These are phyloP conservation scores for Talaromyces sp. DNA, from an alignment of 2,329 filamentous ascomycete genomes.

Conservation along the genomic window DNA sequence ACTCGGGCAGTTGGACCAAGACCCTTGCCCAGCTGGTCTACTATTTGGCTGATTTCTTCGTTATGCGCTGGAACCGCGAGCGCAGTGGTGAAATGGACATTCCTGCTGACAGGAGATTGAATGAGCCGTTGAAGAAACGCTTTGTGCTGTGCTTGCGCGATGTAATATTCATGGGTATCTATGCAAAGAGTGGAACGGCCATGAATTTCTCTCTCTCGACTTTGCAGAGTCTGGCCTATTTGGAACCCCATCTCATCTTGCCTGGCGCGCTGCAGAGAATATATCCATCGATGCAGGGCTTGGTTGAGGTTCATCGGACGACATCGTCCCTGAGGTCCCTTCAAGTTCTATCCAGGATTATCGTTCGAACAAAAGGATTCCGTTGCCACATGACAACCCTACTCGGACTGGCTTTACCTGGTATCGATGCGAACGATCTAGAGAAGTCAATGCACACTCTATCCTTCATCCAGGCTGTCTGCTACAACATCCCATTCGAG, in stretches of 20 bases:
- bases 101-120: conserved; percentile 72
- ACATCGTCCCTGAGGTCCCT: conserved; percentile 87
- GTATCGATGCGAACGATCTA: conserved; percentile 94
- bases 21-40: conserved; percentile 85
- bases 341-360: conserved; percentile 85
- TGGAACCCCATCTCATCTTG: conserved; percentile 86
- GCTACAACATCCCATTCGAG: conserved; percentile 90
- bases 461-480: conserved; percentile 90
- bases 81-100: conserved; percentile 86
- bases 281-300: conserved; percentile 90
- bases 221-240: conserved; percentile 78
- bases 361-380: conserved; percentile 92
- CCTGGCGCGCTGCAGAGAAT: conserved; percentile 92
- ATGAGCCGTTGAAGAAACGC: conserved; percentile 71
- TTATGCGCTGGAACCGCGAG: conserved; percentile 96
- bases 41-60: conserved; percentile 91
- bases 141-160: conserved; percentile 87
- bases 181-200: conserved; percentile 87
- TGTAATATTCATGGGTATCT: conserved; percentile 96
- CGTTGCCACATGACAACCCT: conserved; percentile 92
- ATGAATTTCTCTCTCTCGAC: conserved; percentile 89
- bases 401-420: conserved; percentile 84
- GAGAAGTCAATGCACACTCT: conserved; percentile 94
- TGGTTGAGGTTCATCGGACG: conserved; percentile 95
- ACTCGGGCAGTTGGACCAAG: conserved; percentile 86